phyloP scores from a whole-genome alignment of 2,329 filamentous ascomycete species.

The Aureobasidium pullulans region DNA sequence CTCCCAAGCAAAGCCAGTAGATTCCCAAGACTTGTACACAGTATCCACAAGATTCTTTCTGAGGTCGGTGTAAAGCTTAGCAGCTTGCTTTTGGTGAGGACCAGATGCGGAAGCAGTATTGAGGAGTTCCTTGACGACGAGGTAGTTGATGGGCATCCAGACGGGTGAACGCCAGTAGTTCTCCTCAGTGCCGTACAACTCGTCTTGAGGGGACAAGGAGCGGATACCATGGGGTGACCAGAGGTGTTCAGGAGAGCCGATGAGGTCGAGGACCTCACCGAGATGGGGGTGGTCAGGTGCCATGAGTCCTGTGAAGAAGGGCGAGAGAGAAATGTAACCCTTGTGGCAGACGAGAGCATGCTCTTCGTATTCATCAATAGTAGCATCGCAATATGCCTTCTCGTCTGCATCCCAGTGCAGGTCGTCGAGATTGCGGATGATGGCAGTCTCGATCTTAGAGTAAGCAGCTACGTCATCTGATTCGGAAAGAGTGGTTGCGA shows the following conservation, averaged over 20 bases:
- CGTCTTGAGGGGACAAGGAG: conserved; percentile 75
- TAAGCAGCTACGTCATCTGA: conserved; percentile 70
- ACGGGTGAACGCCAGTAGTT: conserved; percentile 96
- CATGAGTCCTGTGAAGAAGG: conserved; percentile 79
- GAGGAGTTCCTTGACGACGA: conserved; percentile 69
- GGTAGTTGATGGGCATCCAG: conserved; percentile 95
- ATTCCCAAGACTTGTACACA: conserved; percentile 78
- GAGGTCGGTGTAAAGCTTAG: conserved; percentile 66
- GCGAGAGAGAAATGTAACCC: conserved; percentile 89
- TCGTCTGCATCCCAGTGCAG: conserved; percentile 82
- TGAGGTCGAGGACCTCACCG: conserved; percentile 65
- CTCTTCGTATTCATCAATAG: conserved; percentile 92
- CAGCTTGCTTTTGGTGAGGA: conserved; percentile 61
- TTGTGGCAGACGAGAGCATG: conserved; percentile 86
- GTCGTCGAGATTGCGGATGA: conserved; percentile 79
- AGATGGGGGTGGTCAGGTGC: conserved; percentile 66
- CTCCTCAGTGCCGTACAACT: conserved; percentile 81
- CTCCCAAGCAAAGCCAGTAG: conserved; percentile 96
- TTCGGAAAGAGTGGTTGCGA: conserved; percentile 68
- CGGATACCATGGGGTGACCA: conserved; percentile 86
- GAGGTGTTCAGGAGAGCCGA: conserved; percentile 75
- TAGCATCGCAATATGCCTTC: conserved; percentile 87
- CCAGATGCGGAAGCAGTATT: conserved; percentile 57
- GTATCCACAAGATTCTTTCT: conserved; percentile 82
- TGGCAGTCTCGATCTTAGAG: conserved; percentile 63